Evolutionary conservation across 2,329 filamentous ascomycete genomes (phyloP).

Genomic region (Amauroascus niger): DNA sequence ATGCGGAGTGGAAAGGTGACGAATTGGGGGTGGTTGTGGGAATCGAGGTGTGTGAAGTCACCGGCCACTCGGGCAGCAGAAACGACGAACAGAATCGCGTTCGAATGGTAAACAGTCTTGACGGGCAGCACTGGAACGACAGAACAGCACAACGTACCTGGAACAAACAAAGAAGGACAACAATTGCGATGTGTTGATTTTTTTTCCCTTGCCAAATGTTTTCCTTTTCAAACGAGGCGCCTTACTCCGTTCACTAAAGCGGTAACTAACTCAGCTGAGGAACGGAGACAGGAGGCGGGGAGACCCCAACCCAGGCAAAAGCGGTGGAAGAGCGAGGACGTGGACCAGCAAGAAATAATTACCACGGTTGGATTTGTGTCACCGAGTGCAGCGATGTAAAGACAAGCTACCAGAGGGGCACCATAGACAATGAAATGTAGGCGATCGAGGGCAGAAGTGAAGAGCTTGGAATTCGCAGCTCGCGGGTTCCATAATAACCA

Average conservation of each 20-base stretch:
- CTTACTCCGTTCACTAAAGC: neutral
- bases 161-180: neutral
- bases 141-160: conserved; percentile 6
- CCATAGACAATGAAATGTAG: neutral
- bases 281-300: conserved; percentile 10
- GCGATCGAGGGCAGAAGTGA: neutral
- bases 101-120: neutral
- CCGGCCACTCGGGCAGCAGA: conserved; percentile 4
- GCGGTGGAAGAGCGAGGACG: conserved; percentile 5
- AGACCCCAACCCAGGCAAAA: conserved; percentile 9
- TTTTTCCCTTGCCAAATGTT: neutral
- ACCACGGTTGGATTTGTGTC: conserved; percentile 7
- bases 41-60: conserved; percentile 10
- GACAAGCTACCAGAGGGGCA: neutral
- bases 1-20: neutral
- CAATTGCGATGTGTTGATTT: conserved; percentile 1
- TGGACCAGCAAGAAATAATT: conserved; percentile 1
- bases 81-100: neutral
- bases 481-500: conserved; percentile 2
- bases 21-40: neutral
- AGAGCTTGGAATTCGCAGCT: conserved; percentile 6
- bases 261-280: neutral
- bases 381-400: conserved; percentile 4
- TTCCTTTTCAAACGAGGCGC: neutral
- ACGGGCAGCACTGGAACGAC: neutral